These are phyloP conservation scores for Triticum turgidum DNA, from an alignment of 176 grass and related monocot genomes.

Conservation along the genomic window DNA sequence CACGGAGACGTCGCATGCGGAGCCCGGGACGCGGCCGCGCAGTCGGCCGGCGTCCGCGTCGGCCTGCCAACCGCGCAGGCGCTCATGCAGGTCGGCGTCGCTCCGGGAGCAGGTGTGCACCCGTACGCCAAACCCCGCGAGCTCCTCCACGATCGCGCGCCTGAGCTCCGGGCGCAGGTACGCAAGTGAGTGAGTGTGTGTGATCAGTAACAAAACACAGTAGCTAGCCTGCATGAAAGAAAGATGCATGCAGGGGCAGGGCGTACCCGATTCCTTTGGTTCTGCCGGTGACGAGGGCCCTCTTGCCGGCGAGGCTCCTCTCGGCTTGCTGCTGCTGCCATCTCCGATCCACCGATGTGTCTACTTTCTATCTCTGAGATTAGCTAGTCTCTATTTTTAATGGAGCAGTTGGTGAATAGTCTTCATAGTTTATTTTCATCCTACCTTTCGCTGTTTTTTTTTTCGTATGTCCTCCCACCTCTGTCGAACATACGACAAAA, in stretches of 20 bases:
- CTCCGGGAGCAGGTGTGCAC: slow-evolving; percentile 48
- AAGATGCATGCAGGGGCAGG: not conserved
- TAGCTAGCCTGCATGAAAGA: not conserved
- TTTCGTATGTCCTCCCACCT: no score
- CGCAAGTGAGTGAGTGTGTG: no score
- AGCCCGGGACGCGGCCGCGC: slow-evolving; percentile 21
- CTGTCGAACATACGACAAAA: no score
- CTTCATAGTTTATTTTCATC: no score
- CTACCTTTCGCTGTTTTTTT: no score
- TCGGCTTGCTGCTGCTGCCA: no score
- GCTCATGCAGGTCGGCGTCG: slow-evolving; percentile 34
- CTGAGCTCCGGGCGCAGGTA: not conserved
- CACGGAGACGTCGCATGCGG: slow-evolving; percentile 48
- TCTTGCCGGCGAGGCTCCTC: no score
- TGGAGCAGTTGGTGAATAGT: no score
- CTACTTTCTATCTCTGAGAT: no score
- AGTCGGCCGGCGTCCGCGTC: slow-evolving; percentile 33
- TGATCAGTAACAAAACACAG: no score
- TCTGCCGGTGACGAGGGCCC: slow-evolving; percentile 6
- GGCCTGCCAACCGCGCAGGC: slow-evolving; percentile 27
- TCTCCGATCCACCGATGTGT: no score
- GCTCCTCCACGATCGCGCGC: slow-evolving; percentile 48
- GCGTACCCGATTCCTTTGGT: not conserved
- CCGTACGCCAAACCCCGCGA: slow-evolving; percentile 39
- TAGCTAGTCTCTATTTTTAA: no score